Conservation (phyloP, 2,329 filamentous ascomycete genomes). For the Colletotrichum sp. region DNA sequence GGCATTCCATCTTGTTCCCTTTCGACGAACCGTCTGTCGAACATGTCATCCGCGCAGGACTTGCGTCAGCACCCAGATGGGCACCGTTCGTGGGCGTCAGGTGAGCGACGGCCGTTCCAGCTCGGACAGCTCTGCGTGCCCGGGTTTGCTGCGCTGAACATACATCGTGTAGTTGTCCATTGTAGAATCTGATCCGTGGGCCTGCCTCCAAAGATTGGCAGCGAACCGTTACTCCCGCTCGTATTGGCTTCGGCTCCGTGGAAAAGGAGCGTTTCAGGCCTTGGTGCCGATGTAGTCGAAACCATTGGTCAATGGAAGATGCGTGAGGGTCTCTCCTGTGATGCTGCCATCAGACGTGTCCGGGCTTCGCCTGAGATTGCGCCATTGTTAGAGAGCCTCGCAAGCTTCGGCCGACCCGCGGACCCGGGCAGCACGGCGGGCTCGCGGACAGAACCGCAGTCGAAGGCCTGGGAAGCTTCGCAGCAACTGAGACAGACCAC, state of each 20-base stretch:
- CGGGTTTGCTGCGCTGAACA: not conserved
- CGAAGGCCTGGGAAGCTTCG: not conserved
- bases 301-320: not conserved
- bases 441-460: not conserved
- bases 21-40: not conserved
- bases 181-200: too few species aligned
- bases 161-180: not conserved
- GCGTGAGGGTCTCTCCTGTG: not conserved
- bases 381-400: not conserved
- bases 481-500: not conserved
- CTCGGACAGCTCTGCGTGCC: not conserved
- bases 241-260: not conserved
- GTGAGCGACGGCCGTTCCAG: not conserved
- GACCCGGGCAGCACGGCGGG: not conserved
- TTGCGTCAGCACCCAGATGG: not conserved
- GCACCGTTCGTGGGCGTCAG: not conserved
- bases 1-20: conserved; percentile 1
- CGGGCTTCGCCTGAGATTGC: not conserved
- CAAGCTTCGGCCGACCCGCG: not conserved
- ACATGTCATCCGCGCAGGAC: not conserved
- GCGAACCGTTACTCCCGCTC: not conserved
- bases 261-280: not conserved
- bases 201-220: not conserved
- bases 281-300: not conserved
- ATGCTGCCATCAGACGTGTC: not conserved